These are phyloP conservation scores for Gynostemma pentaphyllum DNA, from an alignment of 306 rosid genomes.

Conservation along the genomic window DNA sequence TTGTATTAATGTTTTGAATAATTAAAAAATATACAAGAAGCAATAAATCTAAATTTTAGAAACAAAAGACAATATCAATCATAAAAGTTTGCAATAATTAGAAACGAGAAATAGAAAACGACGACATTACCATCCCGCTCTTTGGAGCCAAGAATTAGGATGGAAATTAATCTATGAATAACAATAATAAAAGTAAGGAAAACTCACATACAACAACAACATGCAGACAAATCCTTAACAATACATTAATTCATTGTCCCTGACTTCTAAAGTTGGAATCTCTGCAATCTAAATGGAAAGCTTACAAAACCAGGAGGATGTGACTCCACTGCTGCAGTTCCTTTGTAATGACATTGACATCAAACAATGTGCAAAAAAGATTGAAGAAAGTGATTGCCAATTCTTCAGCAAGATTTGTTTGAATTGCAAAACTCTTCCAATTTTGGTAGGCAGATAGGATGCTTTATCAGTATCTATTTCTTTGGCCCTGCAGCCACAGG, in stretches of 20 bases:
- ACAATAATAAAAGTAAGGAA: background rate
- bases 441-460: slow-evolving; percentile 3
- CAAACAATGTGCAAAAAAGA: background rate
- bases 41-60: too few species aligned
- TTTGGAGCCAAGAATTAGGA: too few species aligned
- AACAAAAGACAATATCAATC: too few species aligned
- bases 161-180: background rate
- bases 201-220: background rate
- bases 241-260: background rate
- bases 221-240: background rate
- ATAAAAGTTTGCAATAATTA: too few species aligned
- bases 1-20: too few species aligned
- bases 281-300: background rate
- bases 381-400: background rate
- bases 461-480: slow-evolving; percentile 33
- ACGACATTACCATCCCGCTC: too few species aligned
- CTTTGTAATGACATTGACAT: background rate
- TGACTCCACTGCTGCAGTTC: background rate
- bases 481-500: slow-evolving; percentile 38
- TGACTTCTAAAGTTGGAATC: background rate
- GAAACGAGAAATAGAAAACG: too few species aligned
- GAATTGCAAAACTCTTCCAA: background rate
- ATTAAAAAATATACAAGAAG: too few species aligned
- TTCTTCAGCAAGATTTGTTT: background rate
- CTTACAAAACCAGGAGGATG: background rate